phyloP scores from a whole-genome alignment of 1,139 yeast genomes.

The Kodamaea sp. region DNA sequence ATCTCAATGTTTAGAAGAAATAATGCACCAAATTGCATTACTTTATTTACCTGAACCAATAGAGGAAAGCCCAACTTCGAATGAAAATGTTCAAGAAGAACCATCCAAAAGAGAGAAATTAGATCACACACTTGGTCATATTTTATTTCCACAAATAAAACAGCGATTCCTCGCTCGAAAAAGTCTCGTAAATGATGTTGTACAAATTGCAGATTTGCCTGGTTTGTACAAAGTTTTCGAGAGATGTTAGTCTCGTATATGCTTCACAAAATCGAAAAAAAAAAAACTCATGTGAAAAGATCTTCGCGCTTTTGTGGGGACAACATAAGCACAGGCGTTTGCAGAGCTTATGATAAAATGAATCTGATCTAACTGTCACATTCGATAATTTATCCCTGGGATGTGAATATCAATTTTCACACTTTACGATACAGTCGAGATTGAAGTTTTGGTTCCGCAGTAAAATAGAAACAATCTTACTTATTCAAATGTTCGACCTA shows the following conservation, averaged over 20 bases:
- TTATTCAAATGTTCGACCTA: too few relatives aligned
- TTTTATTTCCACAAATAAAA: constrained; percentile 65
- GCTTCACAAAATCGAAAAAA: neutral
- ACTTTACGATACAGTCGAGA: too few relatives aligned
- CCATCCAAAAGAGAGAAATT: constrained; percentile 16
- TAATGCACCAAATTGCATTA: constrained; percentile 65
- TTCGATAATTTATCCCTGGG: too few relatives aligned
- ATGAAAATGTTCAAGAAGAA: constrained; percentile 10
- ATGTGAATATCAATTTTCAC: too few relatives aligned
- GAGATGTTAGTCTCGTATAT: constrained; percentile 47
- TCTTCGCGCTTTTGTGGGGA: too few relatives aligned
- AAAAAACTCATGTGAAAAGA: too few relatives aligned
- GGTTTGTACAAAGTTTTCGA: constrained; percentile 90
- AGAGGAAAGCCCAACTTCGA: constrained; percentile 10
- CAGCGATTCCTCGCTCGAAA: constrained; percentile 64
- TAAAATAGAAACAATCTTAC: too few relatives aligned
- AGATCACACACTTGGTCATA: constrained; percentile 47
- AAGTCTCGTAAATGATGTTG: constrained; percentile 48
- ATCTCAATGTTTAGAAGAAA: constrained; percentile 58
- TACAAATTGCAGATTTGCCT: constrained; percentile 88
- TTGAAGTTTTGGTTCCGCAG: too few relatives aligned
- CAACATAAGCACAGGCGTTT: too few relatives aligned
- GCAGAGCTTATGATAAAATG: too few relatives aligned
- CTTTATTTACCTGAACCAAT: constrained; percentile 66
- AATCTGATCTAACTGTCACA: too few relatives aligned